A percentile compares a stretch with the other conserved stretches of the same genome.
Conservation (phyloP, 371 early-diverging fungal genomes). For the Mortierella sp. region DNA sequence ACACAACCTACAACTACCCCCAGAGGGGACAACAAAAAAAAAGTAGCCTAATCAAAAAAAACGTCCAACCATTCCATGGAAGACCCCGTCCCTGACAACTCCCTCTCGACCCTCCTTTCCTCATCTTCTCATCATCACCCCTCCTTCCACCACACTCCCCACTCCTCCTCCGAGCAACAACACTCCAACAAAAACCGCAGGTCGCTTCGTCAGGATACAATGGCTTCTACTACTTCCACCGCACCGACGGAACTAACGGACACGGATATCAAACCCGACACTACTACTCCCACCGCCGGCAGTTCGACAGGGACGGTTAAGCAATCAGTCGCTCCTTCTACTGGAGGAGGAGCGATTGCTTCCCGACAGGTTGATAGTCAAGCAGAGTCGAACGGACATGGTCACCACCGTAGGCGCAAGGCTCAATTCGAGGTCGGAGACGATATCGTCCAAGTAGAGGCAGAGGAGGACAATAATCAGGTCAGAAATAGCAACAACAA, state of each 20-base stretch:
- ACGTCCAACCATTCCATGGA: background rate
- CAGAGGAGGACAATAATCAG: conserved; percentile 8
- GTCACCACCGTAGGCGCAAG: conserved; percentile 25
- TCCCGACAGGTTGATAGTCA: background rate
- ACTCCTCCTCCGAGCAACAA: background rate
- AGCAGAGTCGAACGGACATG: conserved; percentile 5
- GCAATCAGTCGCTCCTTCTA: background rate
- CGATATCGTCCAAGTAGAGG: background rate
- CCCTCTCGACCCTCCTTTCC: background rate
- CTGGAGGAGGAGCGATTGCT: background rate
- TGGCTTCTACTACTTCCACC: background rate
- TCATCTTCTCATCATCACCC: background rate
- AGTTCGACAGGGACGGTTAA: background rate
- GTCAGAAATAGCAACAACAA: conserved; percentile 6
- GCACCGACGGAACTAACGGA: background rate
- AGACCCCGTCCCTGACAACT: conserved; percentile 3
- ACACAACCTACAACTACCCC: background rate
- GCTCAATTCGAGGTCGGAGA: conserved; percentile 45
- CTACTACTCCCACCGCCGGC: background rate
- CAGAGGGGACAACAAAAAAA: too few relatives aligned
- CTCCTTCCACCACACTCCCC: background rate
- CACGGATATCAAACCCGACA: background rate
- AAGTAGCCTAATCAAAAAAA: background rate
- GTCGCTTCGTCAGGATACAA: background rate
- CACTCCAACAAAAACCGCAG: background rate